Percentiles rank a stretch among this genome's conserved stretches.
Conservation (phyloP, 768 basidiomycete genomes). For the Mycena filopes region DNA sequence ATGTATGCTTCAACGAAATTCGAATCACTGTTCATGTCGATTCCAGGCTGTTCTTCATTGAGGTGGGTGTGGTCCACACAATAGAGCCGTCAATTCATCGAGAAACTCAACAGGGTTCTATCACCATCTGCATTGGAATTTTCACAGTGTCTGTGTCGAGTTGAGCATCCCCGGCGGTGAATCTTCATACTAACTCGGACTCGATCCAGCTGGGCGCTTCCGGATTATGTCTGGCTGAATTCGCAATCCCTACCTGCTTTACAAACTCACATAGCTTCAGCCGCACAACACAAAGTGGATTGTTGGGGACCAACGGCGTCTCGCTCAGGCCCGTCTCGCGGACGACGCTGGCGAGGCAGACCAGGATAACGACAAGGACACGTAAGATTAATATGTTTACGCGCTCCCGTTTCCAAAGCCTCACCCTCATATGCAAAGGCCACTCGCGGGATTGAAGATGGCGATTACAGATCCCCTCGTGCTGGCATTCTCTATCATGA, state of each 20-base stretch:
- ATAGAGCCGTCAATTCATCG: not conserved
- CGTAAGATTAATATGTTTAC: conserved; percentile 55
- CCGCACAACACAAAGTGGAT: conserved; percentile 74
- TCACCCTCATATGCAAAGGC: conserved; percentile 45
- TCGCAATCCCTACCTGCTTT: not conserved
- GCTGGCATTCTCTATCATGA: conserved; percentile 63
- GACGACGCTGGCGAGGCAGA: conserved; percentile 79
- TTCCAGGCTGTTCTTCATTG: conserved; percentile 76
- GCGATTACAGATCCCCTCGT: conserved; percentile 68
- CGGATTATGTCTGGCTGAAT: conserved; percentile 66
- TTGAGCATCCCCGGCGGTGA: not conserved
- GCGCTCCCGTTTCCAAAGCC: not conserved
- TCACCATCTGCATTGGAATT: conserved; percentile 73
- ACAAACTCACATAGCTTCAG: conserved; percentile 40
- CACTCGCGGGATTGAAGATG: conserved; percentile 61
- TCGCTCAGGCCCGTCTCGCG: conserved; percentile 74
- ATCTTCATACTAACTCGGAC: not conserved
- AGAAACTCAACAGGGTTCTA: conserved; percentile 57
- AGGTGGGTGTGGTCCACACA: conserved; percentile 47
- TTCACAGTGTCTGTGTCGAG: conserved; percentile 58
- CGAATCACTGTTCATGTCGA: conserved; percentile 1
- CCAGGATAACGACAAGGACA: conserved; percentile 63
- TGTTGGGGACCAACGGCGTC: conserved; percentile 55
- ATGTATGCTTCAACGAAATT: not conserved
- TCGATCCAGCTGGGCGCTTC: conserved; percentile 67